phyloP scores from a whole-genome alignment of 257 asterid genomes.

The Solanum medicagineum region DNA sequence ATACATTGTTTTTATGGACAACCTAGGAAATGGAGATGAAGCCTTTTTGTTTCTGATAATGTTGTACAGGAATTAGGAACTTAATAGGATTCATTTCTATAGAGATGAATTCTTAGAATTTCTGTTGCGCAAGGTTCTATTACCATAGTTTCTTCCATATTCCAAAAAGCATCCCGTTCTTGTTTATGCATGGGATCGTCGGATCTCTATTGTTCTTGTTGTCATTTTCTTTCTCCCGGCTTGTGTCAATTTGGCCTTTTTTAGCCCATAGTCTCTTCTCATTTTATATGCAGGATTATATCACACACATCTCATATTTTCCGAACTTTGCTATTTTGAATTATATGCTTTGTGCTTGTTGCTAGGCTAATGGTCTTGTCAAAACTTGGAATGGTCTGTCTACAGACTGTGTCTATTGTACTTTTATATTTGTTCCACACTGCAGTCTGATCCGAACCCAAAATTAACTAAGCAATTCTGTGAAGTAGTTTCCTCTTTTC shows the following conservation, averaged over 20 bases:
- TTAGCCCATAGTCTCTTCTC: not conserved
- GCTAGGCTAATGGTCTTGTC: not conserved
- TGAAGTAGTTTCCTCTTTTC: not conserved
- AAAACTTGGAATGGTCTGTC: not conserved
- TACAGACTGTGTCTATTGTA: not conserved
- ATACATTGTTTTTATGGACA: not conserved
- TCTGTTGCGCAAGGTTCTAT: not conserved
- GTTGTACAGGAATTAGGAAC: not conserved
- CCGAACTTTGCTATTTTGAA: not conserved
- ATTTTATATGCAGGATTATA: not conserved
- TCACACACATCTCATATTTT: not conserved
- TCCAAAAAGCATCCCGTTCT: not conserved
- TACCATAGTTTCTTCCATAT: not conserved
- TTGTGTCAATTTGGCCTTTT: not conserved
- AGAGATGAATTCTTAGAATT: not conserved
- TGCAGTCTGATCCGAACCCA: not conserved
- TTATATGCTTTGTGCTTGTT: not conserved
- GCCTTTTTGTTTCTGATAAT: not conserved
- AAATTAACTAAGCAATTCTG: not conserved
- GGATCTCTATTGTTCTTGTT: not conserved
- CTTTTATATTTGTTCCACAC: not conserved
- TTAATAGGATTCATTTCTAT: not conserved
- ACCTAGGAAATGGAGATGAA: not conserved
- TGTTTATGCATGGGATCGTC: not conserved
- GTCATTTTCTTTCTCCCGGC: not conserved